Conservation (phyloP, 129 eudicot genomes). For the Saussurea involucrata region DNA sequence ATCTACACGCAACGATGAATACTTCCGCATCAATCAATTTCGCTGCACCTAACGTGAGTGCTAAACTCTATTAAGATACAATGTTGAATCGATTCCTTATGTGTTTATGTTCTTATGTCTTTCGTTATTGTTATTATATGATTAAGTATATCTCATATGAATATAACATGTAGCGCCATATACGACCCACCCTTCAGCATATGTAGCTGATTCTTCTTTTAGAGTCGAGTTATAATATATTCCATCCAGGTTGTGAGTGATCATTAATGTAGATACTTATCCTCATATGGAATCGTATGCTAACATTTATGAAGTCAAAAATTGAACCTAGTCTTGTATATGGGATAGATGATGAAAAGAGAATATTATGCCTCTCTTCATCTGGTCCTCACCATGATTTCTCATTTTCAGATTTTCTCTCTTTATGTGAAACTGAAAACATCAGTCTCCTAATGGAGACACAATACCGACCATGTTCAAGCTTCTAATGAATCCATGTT, state of each 20-base stretch:
- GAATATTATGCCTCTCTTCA: background rate
- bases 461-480: conserved; percentile 17
- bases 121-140: no score
- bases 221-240: background rate
- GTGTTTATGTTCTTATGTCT: no score
- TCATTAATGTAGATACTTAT: background rate
- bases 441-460: conserved; percentile 9
- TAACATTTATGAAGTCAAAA: background rate
- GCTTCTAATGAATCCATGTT: background rate
- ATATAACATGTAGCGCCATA: no score
- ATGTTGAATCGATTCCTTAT: no score
- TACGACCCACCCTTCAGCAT: background rate
- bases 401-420: background rate
- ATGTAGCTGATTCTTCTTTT: background rate
- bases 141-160: no score
- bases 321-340: conserved; percentile 21
- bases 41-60: no score
- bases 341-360: conserved; percentile 7
- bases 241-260: background rate
- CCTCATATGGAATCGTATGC: background rate
- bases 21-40: no score
- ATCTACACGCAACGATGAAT: no score
- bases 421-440: background rate
- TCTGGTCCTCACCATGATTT: background rate
- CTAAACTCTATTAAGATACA: no score